A percentile compares a stretch with the other conserved stretches of the same genome.
Evolutionary conservation across 208 protist species (phyloP).

Genomic region (Crithidia sp.): DNA sequence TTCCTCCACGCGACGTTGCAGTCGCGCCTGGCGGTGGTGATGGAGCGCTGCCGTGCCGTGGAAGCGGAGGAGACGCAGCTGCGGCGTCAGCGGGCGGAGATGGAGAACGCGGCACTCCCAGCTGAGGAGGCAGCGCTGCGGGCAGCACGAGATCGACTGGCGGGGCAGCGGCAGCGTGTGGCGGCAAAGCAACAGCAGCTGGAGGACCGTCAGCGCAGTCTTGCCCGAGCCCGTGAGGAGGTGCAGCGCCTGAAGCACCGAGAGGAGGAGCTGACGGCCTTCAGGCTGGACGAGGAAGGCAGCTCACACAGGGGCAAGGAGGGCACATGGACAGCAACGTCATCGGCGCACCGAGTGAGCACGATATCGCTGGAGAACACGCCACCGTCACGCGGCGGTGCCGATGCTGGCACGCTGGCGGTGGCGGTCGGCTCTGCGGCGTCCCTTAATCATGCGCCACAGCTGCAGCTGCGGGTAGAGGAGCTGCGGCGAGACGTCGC

Average conservation of each 20-base stretch:
- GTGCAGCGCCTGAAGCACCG: conserved; percentile 22
- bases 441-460: too few relatives aligned
- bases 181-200: conserved; percentile 7
- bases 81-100: not conserved
- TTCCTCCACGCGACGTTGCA: conserved; percentile 25
- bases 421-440: not conserved
- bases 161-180: conserved; percentile 4
- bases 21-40: conserved; percentile 7
- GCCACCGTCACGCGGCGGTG: not conserved
- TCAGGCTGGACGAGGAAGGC: not conserved
- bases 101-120: conserved; percentile 19
- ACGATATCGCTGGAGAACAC: not conserved
- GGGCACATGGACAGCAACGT: too few relatives aligned
- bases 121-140: conserved; percentile 12
- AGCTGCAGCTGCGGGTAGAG: not conserved
- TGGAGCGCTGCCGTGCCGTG: not conserved
- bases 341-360: too few relatives aligned
- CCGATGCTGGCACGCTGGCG: not conserved
- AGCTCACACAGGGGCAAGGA: too few relatives aligned
- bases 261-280: conserved; percentile 5
- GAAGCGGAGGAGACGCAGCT: conserved; percentile 1
- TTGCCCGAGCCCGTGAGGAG: conserved; percentile 9
- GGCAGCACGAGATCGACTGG: conserved; percentile 16
- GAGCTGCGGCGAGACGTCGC: conserved; percentile 8
- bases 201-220: conserved; percentile 2